Evolutionary conservation across 805 yeast genomes (phyloP), one percentile per base, ranked within the genome.

Genomic region (Starmerella gropengiesseri): DNA sequence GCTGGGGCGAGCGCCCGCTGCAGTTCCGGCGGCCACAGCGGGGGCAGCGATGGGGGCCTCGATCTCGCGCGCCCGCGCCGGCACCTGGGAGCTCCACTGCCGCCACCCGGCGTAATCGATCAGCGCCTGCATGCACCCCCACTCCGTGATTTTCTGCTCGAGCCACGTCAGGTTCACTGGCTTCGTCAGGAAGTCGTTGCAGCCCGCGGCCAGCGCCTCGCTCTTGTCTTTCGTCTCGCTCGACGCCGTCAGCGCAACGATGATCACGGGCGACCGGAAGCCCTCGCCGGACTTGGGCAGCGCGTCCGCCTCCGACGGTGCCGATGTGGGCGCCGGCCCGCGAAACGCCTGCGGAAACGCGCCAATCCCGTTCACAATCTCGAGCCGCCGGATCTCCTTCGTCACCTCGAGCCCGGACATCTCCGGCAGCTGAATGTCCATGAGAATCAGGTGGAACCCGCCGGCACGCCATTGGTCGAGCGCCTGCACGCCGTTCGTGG

Each of bases 111-210:
- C 95, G 60, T 81, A 89, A 62, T 89, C 94, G 59, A 89, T 87
- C 38, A 89, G 65, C 1, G 96, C 96, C 63, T 89, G 98, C 97
- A 89, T 89, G 61, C 97, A 89, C 0, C 98, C 97, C 97, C 97
- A 91, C 61, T 89, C 96, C 30, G 58, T 53, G 29, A 91, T 82
- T 62, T 91, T 91, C 57, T 83, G 84, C 55, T 86, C 83, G 36
- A 91, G 67, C 99, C 99, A 91, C 37, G 77, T 83, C 52, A 89
- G 67, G 54, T 86, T 89, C 7, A 91, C 97, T 0, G 99, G 99
- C 53, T 91, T 91, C 8, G 96, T 91, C 52, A 91, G 64, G 64
- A 81, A 91, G 61, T 91, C 99, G 57, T 91, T 91, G 63, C 99
- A 91, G 36, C 99, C 99, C 3, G 97, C 95, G 22, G 93, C 81